Base-by-base conservation (phyloP, 208 protist genomes). In the Tetramitus jugosus region DNA sequence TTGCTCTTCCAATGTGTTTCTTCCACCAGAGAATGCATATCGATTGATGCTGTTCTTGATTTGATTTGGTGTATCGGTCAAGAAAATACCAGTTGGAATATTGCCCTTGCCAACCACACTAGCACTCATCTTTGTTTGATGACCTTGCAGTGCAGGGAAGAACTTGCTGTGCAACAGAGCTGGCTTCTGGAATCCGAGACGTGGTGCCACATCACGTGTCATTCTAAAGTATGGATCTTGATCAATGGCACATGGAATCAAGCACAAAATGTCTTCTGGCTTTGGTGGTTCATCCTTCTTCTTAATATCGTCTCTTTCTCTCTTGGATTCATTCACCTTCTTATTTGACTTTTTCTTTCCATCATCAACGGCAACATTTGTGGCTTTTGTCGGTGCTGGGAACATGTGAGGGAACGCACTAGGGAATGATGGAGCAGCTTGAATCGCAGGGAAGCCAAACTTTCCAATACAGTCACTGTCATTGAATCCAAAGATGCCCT, bases 151-250 rank as follows among this genome's bases (percentile, higher is more conserved):
- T 6, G 96, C 93, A 29, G 97, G 96, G 76, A 99, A 90, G 80
- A 99, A 99, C 76, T 97, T 96, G 35, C 89, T 91, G 82, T 99
- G 94, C 49, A 99, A 88, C 31, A 98, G 84, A 33, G 94, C 84
- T 29, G 97, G 96, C 76, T 98, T 98, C 1, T 80, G 81, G 46
- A 81, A 85, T 72, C 89, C 92, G 31, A 99, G 79, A 42, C 89
- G 82, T n/a, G 88, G 79, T 31, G 97, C 96, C 33, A 97, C 89
- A 82, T 96, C 91, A 39, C 97, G 84, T 8, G 97, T 97, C 76
- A 99, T 87, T 60, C 98, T 89, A 88, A 99, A 99, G 86, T 99
- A 99, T 1, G 97, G 96, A 81, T 99, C 98, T 84, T 97, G 92
- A 78, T 94, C 91, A 56, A 96, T 90, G 3, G 91, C 90, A 81